phyloP scores from a whole-genome alignment of 2,329 filamentous ascomycete species.

The Beauveria medogensis region DNA sequence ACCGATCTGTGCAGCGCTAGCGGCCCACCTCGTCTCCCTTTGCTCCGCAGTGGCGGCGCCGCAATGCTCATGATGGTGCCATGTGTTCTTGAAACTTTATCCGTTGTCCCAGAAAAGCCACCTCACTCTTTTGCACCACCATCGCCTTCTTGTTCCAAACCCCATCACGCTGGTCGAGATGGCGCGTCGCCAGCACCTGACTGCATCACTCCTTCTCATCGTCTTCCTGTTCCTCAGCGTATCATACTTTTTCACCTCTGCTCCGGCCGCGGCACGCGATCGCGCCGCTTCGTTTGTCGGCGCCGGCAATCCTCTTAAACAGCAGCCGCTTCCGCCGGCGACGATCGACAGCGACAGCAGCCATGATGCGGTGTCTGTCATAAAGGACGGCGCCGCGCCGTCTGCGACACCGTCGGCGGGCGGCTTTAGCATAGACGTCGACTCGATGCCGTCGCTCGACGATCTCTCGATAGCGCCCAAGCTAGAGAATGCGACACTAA shows the following conservation, averaged over 20 bases:
- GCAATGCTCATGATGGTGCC: background rate
- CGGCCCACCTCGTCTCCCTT: background rate
- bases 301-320: background rate
- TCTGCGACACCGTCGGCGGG: conserved; percentile 17
- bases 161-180: conserved; percentile 24
- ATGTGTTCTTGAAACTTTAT: background rate
- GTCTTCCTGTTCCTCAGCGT: conserved; percentile 49
- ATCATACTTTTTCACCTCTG: conserved; percentile 42
- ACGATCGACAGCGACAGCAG: background rate
- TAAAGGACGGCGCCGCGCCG: conserved; percentile 17
- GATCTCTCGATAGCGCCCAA: conserved; percentile 72
- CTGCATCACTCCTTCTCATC: conserved; percentile 45
- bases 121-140: background rate
- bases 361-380: conserved; percentile 16
- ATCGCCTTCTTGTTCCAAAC: background rate
- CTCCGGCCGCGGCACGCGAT: conserved; percentile 13
- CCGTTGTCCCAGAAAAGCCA: background rate
- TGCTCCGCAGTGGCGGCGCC: background rate
- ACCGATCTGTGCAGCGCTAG: background rate
- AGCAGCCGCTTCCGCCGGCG: background rate
- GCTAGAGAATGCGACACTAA: conserved; percentile 73
- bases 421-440: conserved; percentile 31
- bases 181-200: conserved; percentile 46
- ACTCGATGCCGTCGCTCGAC: conserved; percentile 40
- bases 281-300: background rate